Base-by-base conservation (phyloP, 345 rosid species). In the Nasturtium officinale region DNA sequence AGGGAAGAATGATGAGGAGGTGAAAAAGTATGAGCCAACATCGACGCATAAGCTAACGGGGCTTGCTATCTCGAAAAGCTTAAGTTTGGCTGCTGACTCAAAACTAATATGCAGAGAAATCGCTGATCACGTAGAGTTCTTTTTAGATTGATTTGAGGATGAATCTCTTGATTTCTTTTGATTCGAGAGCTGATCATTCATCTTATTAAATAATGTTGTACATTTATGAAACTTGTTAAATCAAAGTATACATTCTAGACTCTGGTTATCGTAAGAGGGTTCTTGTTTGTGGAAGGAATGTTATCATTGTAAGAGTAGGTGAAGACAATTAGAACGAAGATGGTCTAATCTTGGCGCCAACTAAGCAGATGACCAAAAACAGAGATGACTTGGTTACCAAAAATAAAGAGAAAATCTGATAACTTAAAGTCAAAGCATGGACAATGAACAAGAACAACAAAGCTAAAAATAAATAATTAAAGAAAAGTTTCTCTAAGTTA, bases 41-140 rank as follows among this genome's bases (percentile, higher is more conserved):
- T 71, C 97, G 9, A 90, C 88, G 0, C 96, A 95, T 65, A 88
- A 68, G 77, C 76, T 45, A 50, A 95, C 97, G 0, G 89, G 89
- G 30, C 87, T 91, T 17, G 84, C 78, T 3, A 89, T 89, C 0
- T 64, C 63, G n/a, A 86, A 81, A 83, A 95, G 99, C 83, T 35
- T 77, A 21, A 84, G 61, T 70, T 78, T 95, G 69, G 97, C 99
- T 9, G 72, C 70, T 2, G 87, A 83, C 43, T 78, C 87, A 20
- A 90, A 87, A 78, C 55, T 90, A 25, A 51, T 86, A 43, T 88
- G 97, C 61, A 84, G 89, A 81, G 97, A 95, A 74, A 86, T 88
- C 18, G 96, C 96, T 0, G 96, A 96, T 61, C 96, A 85, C 60
- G 87, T 87, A 6, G 96, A 91, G 74, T 91, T 87, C 74, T 23